A percentile compares a stretch with the other conserved stretches of the same genome.
These are phyloP conservation scores for Penstemon newberryi DNA, from an alignment of 257 asterid genomes.

Conservation along the genomic window DNA sequence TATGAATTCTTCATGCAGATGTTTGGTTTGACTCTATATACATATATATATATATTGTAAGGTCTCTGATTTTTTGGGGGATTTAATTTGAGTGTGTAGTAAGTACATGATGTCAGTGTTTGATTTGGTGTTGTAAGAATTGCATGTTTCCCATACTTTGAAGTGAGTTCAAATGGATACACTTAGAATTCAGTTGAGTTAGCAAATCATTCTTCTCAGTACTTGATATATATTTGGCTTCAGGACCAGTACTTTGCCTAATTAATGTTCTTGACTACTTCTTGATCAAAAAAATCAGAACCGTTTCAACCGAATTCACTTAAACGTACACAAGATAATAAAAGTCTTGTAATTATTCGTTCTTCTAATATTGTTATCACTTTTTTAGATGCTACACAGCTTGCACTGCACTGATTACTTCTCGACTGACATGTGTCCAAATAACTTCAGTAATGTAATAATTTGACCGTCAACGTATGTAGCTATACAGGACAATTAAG, in stretches of 20 bases:
- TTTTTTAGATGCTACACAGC: too few relatives aligned
- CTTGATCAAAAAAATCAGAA: not conserved
- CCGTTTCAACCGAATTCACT: too few relatives aligned
- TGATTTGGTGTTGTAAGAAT: not conserved
- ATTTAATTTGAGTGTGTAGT: not conserved
- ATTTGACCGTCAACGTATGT: too few relatives aligned
- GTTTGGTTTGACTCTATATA: not conserved
- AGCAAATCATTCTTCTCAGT: not conserved
- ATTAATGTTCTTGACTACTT: too few relatives aligned
- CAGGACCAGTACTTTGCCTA: too few relatives aligned
- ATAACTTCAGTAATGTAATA: not conserved
- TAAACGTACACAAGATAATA: too few relatives aligned
- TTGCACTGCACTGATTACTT: too few relatives aligned
- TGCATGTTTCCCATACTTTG: not conserved
- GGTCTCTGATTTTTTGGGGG: not conserved
- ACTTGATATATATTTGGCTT: not conserved
- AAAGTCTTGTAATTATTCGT: not conserved
- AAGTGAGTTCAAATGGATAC: not conserved
- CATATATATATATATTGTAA: not conserved
- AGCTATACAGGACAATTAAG: not conserved
- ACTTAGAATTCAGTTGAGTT: not conserved
- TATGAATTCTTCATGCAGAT: slow-evolving; percentile 4
- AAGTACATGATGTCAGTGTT: not conserved
- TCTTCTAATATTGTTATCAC: too few relatives aligned
- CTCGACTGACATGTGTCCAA: not conserved